Percentiles rank a stretch among this genome's conserved stretches.
These are phyloP conservation scores for Candida parachauliodes DNA, from an alignment of 805 yeast genomes.

Conservation along the genomic window DNA sequence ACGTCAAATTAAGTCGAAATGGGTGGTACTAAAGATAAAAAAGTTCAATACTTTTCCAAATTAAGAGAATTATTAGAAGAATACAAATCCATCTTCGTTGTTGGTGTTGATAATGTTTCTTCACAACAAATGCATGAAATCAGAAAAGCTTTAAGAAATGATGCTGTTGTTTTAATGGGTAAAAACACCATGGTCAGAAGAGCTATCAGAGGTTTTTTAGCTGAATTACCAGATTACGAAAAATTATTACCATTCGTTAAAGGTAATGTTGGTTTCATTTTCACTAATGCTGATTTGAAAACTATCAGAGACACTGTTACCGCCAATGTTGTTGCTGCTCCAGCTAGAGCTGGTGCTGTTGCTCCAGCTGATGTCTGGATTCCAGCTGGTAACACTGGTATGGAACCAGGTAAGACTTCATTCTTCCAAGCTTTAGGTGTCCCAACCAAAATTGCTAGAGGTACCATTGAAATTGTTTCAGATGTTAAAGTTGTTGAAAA, in stretches of 20 bases:
- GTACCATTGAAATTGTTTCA: constrained; percentile 98
- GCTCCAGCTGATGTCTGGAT: constrained; percentile 98
- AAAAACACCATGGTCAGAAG: constrained; percentile 99
- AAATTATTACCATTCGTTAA: constrained; percentile 89
- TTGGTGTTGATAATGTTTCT: constrained; percentile 99
- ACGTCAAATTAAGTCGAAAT: constrained; percentile 85
- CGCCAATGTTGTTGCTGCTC: constrained; percentile 98
- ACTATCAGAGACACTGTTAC: constrained; percentile 82
- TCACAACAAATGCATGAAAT: constrained; percentile 99
- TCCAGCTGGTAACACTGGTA: constrained; percentile 99
- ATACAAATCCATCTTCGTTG: constrained; percentile 97
- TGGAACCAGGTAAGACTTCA: constrained; percentile 99
- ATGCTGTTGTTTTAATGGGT: constrained; percentile 97
- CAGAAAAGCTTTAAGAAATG: constrained; percentile 94
- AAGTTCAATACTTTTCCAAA: constrained; percentile 90
- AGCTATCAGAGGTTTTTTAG: constrained; percentile 93
- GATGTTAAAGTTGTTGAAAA: constrained; percentile 94
- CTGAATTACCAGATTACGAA: constrained; percentile 95
- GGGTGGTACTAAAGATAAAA: constrained; percentile 99
- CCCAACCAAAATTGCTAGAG: constrained; percentile 99
- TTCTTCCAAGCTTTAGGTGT: constrained; percentile 99
- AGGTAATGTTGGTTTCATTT: constrained; percentile 99
- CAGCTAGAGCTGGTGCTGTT: constrained; percentile 99
- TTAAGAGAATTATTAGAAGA: constrained; percentile 93
- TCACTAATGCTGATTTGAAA: constrained; percentile 96